Evolutionary conservation across 768 basidiomycete species (phyloP), one percentile per base, ranked within the genome.

Genomic region (Lactarius psammicola): DNA sequence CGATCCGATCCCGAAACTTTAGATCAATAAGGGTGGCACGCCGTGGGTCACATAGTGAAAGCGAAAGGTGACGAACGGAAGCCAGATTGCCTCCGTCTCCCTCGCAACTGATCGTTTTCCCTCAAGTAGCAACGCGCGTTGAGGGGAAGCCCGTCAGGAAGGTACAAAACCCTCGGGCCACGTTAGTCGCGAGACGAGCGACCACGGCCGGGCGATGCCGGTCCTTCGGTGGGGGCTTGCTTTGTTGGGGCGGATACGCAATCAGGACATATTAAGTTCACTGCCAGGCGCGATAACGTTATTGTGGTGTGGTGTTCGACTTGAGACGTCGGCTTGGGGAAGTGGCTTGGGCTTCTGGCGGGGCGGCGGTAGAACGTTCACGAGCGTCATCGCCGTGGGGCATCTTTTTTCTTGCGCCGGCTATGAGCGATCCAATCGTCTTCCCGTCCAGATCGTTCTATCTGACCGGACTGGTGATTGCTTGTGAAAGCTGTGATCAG

Each of bases 291-390:
- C 61, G 61, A 66, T 66, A 66, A 66, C 65, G 65, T 66, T 66
- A 66, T 58, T 33, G 61, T 57, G 36, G 36, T 38, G 60, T 53
- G 23, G 38, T 58, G 56, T 58, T 62, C 60, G 60, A 62, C 65
- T 66, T 59, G 65, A 63, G 61, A 63, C 51, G 65, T 66, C 61
- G 49, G 40, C 18, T 51, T 59, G 61, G 20, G 56, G 36, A 36
- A 18, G 23, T 11, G 4, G 3, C 54, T 46, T 66, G 60, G 59
- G 51, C 65, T 66, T 66, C 65, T 66, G 61, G 65, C 65, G 65
- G 65, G 54, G 65, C 65, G 65, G 65, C 56, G 65, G 65, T 66
- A 66, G 61, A 66, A 66, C 65, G 61, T 66, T 63, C 65, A 34
- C 56, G 34, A 54, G 40, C 56, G 51, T 28, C 40, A 30, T 38